Conservation (phyloP, 345 rosid species). For the Citrus trifoliata region DNA sequence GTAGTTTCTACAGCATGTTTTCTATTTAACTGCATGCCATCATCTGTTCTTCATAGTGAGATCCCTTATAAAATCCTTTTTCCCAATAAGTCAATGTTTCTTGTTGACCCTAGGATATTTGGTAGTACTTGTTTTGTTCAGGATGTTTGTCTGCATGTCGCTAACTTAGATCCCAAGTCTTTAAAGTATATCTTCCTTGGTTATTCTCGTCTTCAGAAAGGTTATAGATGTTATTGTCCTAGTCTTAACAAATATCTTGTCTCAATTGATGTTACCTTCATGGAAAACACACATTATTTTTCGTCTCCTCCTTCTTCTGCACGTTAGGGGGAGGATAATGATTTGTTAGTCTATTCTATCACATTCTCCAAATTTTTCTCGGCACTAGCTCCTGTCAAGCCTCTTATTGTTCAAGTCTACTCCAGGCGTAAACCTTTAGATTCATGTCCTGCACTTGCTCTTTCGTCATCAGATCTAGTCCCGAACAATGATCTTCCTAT, state of each 20-base stretch:
- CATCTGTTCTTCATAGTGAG: neutral
- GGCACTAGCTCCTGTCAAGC: no score
- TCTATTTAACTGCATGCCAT: neutral
- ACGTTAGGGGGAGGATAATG: neutral
- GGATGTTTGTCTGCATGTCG: neutral
- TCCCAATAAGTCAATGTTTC: neutral
- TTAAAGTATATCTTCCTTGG: neutral
- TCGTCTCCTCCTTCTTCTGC: fast-evolving
- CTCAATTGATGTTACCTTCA: neutral
- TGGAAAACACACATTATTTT: neutral
- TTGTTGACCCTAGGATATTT: neutral
- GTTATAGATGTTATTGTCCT: neutral
- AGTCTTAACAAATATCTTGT: neutral
- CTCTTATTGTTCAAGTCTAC: neutral
- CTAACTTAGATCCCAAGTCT: neutral
- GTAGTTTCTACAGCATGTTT: neutral
- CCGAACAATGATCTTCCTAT: neutral
- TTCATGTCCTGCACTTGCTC: neutral
- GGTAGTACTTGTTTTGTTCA: neutral
- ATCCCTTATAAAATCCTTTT: neutral
- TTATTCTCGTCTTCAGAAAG: neutral
- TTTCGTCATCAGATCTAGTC: neutral
- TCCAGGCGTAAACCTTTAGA: neutral
- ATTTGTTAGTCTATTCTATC: neutral
- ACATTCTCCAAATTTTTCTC: no score